Evolutionary conservation across 1,284 basidiomycete genomes (phyloP).

Genomic region (Psilocybe mexicana): DNA sequence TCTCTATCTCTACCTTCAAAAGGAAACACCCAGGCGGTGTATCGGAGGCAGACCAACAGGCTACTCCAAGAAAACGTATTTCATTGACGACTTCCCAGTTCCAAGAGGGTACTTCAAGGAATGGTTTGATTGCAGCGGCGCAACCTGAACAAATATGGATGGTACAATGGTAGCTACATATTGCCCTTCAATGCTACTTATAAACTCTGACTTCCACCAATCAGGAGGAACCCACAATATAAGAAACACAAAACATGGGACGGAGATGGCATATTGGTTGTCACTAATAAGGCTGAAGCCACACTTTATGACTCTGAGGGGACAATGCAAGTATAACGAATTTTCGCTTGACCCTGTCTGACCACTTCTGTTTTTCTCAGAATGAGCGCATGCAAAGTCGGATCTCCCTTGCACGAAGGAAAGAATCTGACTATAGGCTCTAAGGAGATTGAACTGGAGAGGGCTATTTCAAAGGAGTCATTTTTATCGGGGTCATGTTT

Average conservation of each 20-base stretch:
- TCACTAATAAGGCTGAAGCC: constrained; percentile 44
- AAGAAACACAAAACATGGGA: constrained; percentile 96
- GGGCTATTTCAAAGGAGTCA: constrained; percentile 52
- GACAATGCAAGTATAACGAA: constrained; percentile 47
- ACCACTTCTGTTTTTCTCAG: constrained; percentile 22
- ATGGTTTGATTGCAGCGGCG: neutral
- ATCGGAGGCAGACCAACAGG: constrained; percentile 18
- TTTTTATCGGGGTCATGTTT: constrained; percentile 70
- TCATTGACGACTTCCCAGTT: constrained; percentile 10
- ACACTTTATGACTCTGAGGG: constrained; percentile 63
- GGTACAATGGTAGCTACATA: constrained; percentile 60
- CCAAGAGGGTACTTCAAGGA: neutral
- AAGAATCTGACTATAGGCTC: constrained; percentile 60
- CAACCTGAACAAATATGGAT: constrained; percentile 55
- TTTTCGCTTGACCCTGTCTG: constrained; percentile 5
- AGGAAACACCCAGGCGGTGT: constrained; percentile 28
- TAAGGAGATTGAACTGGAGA: constrained; percentile 73
- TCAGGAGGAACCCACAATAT: constrained; percentile 74
- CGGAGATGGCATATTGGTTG: constrained; percentile 70
- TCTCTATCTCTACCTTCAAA: constrained; percentile 19
- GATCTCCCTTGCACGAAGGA: constrained; percentile 46
- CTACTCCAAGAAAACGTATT: constrained; percentile 30
- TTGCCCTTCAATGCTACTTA: neutral
- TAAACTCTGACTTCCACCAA: constrained; percentile 1
- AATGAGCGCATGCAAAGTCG: constrained; percentile 42